A percentile compares a stretch with the other conserved stretches of the same genome.
phyloP scores from a whole-genome alignment of 2,329 filamentous ascomycete genomes.

The Dryadomyces quercus-mongolicae region DNA sequence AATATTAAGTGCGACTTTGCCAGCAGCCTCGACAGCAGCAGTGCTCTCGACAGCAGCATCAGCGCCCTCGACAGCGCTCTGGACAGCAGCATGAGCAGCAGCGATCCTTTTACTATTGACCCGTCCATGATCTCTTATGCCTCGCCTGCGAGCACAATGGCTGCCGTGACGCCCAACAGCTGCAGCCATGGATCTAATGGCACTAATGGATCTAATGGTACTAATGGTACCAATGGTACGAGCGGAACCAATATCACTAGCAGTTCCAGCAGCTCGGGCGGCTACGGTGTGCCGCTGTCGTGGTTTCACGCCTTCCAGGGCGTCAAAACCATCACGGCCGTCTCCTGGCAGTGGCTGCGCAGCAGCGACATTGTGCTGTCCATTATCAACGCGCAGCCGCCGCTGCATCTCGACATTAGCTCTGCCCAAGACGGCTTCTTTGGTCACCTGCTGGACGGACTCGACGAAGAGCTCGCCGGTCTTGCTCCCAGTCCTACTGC shows the following conservation, averaged over 20 bases:
- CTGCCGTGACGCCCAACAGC: neutral
- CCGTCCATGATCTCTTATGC: neutral
- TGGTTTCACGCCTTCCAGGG: conserved; percentile 59
- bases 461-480: conserved; percentile 41
- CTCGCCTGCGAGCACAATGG: neutral
- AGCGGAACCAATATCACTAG: neutral
- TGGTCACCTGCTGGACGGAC: conserved; percentile 42
- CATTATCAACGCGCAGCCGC: conserved; percentile 52
- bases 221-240: too few species aligned
- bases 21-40: neutral
- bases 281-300: conserved; percentile 45
- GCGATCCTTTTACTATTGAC: conserved; percentile 10
- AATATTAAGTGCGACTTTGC: neutral
- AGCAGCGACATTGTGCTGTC: conserved; percentile 43
- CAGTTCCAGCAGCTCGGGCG: conserved; percentile 1
- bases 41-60: conserved; percentile 21
- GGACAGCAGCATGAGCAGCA: conserved; percentile 19
- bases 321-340: conserved; percentile 52
- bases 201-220: neutral
- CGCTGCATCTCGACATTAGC: conserved; percentile 46
- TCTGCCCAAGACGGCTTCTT: conserved; percentile 45
- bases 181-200: conserved; percentile 5
- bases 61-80: conserved; percentile 16
- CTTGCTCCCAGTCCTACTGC: conserved; percentile 11
- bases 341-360: conserved; percentile 52